These are phyloP conservation scores for Fragilariopsis cylindrus DNA, from an alignment of 108 stramenopile species.

Conservation along the genomic window DNA sequence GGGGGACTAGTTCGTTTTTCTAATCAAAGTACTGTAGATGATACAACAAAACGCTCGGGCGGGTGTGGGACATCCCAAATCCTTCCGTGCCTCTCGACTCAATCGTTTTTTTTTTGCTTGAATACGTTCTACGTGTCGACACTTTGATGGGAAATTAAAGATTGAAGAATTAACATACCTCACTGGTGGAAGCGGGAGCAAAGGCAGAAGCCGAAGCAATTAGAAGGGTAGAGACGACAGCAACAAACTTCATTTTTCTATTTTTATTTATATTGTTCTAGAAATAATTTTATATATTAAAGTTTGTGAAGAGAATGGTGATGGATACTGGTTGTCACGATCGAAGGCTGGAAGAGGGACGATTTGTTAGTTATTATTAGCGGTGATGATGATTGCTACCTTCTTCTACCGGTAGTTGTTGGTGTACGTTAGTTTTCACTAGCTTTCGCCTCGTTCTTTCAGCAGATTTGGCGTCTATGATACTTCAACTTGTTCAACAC, in stretches of 20 bases:
- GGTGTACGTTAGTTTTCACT: too few relatives aligned
- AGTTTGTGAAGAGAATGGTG: conserved; percentile 1
- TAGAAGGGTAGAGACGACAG: conserved; percentile 64
- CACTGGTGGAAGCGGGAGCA: conserved; percentile 56
- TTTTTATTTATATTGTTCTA: neutral
- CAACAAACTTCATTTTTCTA: conserved; percentile 80
- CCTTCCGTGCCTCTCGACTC: neutral
- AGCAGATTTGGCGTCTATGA: neutral
- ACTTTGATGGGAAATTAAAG: neutral
- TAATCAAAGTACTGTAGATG: neutral
- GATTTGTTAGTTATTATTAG: too few relatives aligned
- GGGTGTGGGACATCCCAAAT: neutral
- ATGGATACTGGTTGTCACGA: neutral
- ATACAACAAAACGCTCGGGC: too few relatives aligned
- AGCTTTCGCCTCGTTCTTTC: too few relatives aligned
- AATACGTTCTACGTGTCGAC: neutral
- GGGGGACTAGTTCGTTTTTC: neutral
- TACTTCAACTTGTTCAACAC: conserved; percentile 9
- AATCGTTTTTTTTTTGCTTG: neutral
- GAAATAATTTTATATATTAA: neutral
- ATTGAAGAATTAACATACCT: conserved; percentile 36
- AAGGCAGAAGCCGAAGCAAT: conserved; percentile 78
- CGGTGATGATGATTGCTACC: too few relatives aligned
- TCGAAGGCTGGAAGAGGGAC: too few relatives aligned
- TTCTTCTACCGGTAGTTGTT: too few relatives aligned